Evolutionary conservation across 257 asterid species (phyloP), one percentile per base, ranked within the genome.

Genomic region (Solanum megistacrolobum): DNA sequence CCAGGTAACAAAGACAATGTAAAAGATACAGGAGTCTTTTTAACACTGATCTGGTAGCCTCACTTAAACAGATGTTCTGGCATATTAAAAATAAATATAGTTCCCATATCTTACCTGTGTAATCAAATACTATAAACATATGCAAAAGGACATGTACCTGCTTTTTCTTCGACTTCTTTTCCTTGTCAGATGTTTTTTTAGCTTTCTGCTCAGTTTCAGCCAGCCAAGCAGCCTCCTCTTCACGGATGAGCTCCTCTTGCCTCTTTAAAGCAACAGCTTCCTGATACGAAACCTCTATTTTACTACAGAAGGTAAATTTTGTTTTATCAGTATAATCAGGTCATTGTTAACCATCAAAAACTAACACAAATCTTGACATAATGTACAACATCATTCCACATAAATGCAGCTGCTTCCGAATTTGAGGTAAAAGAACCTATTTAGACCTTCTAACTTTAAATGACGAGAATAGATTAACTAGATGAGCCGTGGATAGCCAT

Each of bases 221-320:
- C 86, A 94, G 89, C 97, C 98, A 92, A 41, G 98, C 94, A 21
- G 96, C 99, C 93, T 93, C 99, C 91, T 96, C 99, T 88, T 96
- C 99, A 74, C 98, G 97, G 39, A 96, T 95, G 89, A 96, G 99
- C 89, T 96, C 99, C 91, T 96, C 99, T 92, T 95, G 99, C 92
- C 94, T 94, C 94, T 92, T 95, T 38, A 96, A 90, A 90, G 99
- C 90, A 90, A 96, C 96, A 87, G 98, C 98, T 89, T 96, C 99
- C 92, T 96, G 94, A 90, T 95, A 94, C 58, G 98, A 94, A 86
- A 92, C 96, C 91, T 96, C 98, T 89, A 96, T 96, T 90, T 95
- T 96, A 92, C 98, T 94, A 93, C 88, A 86, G n/a, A 43, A 31
- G 52, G 52, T 32, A 71, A 58, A 29, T 21, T 74, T 29, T 35